These are phyloP conservation scores for Oryza nivara DNA, from an alignment of 176 grass and related monocot genomes.

Conservation along the genomic window DNA sequence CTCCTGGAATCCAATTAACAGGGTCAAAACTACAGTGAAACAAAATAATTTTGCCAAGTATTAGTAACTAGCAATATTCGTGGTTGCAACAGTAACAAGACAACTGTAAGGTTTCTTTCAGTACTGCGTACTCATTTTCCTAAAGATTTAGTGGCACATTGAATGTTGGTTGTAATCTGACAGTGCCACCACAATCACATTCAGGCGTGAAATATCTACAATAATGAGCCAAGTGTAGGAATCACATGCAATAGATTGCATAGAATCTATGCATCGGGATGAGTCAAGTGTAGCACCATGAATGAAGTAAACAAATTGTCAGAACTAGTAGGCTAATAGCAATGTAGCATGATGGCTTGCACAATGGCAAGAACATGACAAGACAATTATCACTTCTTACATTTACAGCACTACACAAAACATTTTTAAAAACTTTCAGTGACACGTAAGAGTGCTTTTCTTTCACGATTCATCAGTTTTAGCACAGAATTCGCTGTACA, in stretches of 20 bases:
- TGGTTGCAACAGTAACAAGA: background rate
- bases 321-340: background rate
- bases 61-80: background rate
- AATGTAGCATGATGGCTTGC: background rate
- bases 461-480: background rate
- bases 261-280: background rate
- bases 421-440: background rate
- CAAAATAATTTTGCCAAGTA: background rate
- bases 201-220: background rate
- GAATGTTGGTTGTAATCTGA: background rate
- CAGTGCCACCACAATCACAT: background rate
- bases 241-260: background rate
- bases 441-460: background rate
- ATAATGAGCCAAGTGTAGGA: background rate
- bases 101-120: background rate
- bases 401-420: background rate
- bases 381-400: background rate
- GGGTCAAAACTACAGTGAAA: background rate
- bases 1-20: slow-evolving; percentile 35
- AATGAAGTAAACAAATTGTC: background rate
- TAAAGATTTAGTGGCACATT: background rate
- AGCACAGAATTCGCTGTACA: background rate
- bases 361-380: background rate
- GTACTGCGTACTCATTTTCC: background rate
- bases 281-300: background rate